A percentile compares a stretch with the other conserved stretches of the same genome.
phyloP scores from a whole-genome alignment of 768 basidiomycete genomes.

The Leccinum subtestaceum region DNA sequence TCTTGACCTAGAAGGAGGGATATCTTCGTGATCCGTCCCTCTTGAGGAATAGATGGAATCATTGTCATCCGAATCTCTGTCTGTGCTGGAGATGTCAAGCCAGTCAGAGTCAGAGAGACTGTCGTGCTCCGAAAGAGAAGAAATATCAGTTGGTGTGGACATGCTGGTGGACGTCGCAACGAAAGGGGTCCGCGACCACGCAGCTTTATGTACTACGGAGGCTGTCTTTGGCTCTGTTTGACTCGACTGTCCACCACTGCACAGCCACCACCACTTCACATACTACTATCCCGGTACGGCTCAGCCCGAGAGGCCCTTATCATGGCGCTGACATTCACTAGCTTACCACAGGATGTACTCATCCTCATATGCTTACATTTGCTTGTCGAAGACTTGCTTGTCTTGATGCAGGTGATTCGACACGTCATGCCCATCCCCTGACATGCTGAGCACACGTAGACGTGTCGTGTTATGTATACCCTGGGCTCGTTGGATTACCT shows the following conservation, averaged over 20 bases:
- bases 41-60: conserved; percentile 58
- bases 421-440: not conserved
- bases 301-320: not conserved
- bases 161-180: conserved; percentile 26
- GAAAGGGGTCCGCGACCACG: conserved; percentile 30
- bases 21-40: conserved; percentile 61
- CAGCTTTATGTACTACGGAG: conserved; percentile 24
- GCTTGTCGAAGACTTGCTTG: conserved; percentile 41
- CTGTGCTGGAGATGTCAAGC: conserved; percentile 73
- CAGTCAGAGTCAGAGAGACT: conserved; percentile 78
- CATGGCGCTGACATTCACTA: conserved; percentile 24
- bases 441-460: conserved; percentile 39
- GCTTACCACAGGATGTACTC: conserved; percentile 45
- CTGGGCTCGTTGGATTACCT: conserved; percentile 50
- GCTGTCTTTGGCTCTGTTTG: conserved; percentile 31
- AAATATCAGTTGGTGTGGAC: conserved; percentile 38
- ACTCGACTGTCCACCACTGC: conserved; percentile 5
- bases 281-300: not conserved
- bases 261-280: not conserved
- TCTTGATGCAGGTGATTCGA: conserved; percentile 45
- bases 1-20: conserved; percentile 54
- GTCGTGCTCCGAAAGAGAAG: conserved; percentile 59
- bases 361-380: conserved; percentile 36
- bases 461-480: conserved; percentile 59
- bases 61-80: conserved; percentile 63